phyloP scores from a whole-genome alignment of 768 basidiomycete species.

The Podaxis sp. region DNA sequence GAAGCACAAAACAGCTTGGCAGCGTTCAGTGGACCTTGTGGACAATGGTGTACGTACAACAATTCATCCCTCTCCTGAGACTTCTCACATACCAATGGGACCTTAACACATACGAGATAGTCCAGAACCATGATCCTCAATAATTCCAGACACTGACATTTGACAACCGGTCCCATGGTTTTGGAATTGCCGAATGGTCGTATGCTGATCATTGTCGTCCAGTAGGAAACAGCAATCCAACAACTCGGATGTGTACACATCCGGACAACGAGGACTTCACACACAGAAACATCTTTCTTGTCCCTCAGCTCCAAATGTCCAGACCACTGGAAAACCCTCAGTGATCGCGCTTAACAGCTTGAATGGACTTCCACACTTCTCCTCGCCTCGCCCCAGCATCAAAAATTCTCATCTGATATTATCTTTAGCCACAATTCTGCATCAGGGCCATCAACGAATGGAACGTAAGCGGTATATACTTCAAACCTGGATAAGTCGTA shows the following conservation, averaged over 20 bases:
- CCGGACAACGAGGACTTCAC: conserved; percentile 2
- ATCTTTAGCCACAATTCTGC: neutral
- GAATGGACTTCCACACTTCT: neutral
- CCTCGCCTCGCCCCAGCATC: neutral
- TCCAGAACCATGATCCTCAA: conserved; percentile 2
- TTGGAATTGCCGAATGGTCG: neutral
- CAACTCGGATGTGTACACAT: neutral
- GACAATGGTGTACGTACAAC: conserved; percentile 1
- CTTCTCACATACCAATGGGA: conserved; percentile 7
- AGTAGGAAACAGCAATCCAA: neutral
- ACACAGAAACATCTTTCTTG: neutral
- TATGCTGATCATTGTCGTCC: neutral
- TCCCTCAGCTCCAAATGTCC: neutral
- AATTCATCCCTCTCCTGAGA: conserved; percentile 9
- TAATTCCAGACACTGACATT: neutral
- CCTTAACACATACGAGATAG: neutral
- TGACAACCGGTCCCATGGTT: neutral
- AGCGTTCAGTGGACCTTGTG: neutral
- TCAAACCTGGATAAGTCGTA: neutral
- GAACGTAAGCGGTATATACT: neutral
- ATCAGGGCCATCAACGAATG: neutral
- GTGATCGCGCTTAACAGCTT: neutral
- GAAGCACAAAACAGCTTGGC: neutral
- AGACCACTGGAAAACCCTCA: neutral
- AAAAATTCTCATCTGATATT: neutral